Conservation (phyloP, 2,329 filamentous ascomycete genomes). For the Exutisphaerella laricina region DNA sequence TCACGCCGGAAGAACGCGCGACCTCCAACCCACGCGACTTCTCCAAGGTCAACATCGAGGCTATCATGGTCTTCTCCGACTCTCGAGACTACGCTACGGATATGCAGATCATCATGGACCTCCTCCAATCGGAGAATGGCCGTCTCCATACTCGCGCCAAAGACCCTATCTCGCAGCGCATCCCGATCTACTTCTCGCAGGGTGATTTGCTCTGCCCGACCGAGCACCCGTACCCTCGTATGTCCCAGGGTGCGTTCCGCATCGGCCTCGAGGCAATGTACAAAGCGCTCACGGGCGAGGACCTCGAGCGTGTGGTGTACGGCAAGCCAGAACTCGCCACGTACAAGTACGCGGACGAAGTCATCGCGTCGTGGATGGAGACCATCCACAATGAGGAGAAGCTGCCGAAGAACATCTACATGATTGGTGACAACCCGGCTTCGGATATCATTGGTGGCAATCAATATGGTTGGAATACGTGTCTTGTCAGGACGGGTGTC, state of each 20-base stretch:
- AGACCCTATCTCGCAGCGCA: constrained; percentile 59
- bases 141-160: constrained; percentile 59
- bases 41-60: constrained; percentile 64
- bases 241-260: constrained; percentile 71
- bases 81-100: constrained; percentile 69
- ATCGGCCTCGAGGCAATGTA: constrained; percentile 70
- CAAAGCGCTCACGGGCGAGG: constrained; percentile 61
- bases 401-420: constrained; percentile 66
- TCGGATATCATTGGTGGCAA: constrained; percentile 72
- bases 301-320: constrained; percentile 70
- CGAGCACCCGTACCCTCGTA: constrained; percentile 53
- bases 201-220: constrained; percentile 57
- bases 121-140: constrained; percentile 63
- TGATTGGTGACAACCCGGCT: constrained; percentile 70
- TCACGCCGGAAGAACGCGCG: constrained; percentile 62
- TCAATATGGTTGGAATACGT: constrained; percentile 79
- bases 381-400: constrained; percentile 66
- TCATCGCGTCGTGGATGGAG: constrained; percentile 69
- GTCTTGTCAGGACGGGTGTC: constrained; percentile 69
- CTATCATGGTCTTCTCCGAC: constrained; percentile 70
- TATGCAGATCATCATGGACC: constrained; percentile 70
- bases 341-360: constrained; percentile 74
- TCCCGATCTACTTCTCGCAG: constrained; percentile 70
- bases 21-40: constrained; percentile 67
- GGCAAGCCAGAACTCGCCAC: constrained; percentile 69